Base-by-base conservation (phyloP, 768 basidiomycete species). In the Holtermannia corniformis region DNA sequence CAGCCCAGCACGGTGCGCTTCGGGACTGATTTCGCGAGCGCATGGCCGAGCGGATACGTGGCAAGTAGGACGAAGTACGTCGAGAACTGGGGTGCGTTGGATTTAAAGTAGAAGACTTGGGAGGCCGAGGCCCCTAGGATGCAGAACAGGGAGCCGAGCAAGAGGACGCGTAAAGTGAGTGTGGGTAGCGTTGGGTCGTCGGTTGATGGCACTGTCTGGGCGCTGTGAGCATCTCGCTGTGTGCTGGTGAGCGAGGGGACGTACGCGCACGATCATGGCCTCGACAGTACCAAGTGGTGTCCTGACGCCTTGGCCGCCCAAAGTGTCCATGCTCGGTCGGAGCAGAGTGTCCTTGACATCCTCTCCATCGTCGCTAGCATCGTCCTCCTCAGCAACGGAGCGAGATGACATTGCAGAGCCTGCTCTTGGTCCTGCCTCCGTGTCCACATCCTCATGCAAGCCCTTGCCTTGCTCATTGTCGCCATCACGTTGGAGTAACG, bases 21-120 rank as follows among this genome's bases (percentile, higher is more conserved):
- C 5, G 62, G 62, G 0, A 64, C 26, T 1, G 40, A 52, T 28
- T 56, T 57, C 2, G 73, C 70, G 52, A 70, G 44, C 2, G 65
- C 11, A 40, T 71, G 63, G 1, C 73, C 73, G 1, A 74, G 58
- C 5, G 73, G 73, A 48, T 70, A 70, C 1, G 68, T 72, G 2
- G 63, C 67, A 14, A 74, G 60, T 14, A 72, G 62, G 19, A 72
- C 66, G 50, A 72, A 74, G 54, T 71, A 72, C 11, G 54, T 54
- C 7, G 66, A 70, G 51, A 71, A 69, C 11, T 54, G 44, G 3
- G 70, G 68, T 4, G 68, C 65, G 45, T 68, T 71, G 13, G 61
- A 58, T 44, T 71, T 73, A 65, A 73, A 73, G 58, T 72, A 71
- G 52, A 71, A 71, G 5, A 71, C 57, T 54, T 68, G 58, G 20